A percentile compares a stretch with the other conserved stretches of the same genome.
These are phyloP conservation scores for Leccinum rimulosum DNA, from an alignment of 768 basidiomycete genomes.

Conservation along the genomic window DNA sequence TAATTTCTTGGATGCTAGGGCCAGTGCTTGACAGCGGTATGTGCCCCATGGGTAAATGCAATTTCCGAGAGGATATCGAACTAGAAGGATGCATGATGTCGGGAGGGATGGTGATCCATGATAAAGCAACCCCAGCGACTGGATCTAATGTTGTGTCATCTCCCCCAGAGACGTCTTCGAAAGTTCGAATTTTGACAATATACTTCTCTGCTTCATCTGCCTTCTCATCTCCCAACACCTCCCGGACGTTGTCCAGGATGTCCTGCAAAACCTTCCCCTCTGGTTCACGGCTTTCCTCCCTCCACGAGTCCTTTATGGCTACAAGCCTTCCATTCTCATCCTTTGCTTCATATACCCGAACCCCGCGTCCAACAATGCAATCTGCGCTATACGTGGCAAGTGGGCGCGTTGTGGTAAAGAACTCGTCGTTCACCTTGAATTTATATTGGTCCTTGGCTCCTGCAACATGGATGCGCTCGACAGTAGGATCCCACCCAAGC, in stretches of 20 bases:
- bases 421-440: neutral
- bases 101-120: no score
- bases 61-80: no score
- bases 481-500: slow-evolving; percentile 12
- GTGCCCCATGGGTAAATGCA: no score
- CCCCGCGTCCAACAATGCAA: neutral
- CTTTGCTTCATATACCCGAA: slow-evolving; percentile 1
- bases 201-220: neutral
- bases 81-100: no score
- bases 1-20: no score
- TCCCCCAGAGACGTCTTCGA: neutral
- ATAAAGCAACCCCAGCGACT: rapidly evolving
- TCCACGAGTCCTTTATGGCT: slow-evolving; percentile 9
- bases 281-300: neutral
- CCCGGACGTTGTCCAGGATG: neutral
- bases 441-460: neutral
- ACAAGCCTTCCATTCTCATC: neutral
- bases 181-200: neutral
- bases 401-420: neutral
- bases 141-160: no score
- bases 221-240: neutral
- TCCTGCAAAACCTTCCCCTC: neutral
- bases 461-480: neutral
- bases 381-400: slow-evolving; percentile 5
- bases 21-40: no score